Conservation (phyloP, 495 filamentous ascomycete genomes). For the Penicillium ochrochloron region DNA sequence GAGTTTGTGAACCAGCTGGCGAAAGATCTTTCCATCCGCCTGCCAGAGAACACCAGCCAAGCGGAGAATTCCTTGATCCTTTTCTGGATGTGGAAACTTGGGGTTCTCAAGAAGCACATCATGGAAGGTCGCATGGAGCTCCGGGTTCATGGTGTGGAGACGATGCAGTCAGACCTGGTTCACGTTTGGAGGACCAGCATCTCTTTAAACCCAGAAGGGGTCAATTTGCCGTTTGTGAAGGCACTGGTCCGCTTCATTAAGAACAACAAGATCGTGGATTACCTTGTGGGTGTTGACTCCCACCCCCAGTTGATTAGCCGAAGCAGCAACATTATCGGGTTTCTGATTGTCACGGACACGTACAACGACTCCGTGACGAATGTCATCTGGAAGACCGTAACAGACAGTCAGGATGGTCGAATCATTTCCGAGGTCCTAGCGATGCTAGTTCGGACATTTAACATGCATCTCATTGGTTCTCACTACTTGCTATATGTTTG, state of each 20-base stretch:
- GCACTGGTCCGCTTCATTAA: slow-evolving; percentile 70
- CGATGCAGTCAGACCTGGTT: slow-evolving; percentile 75
- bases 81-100: slow-evolving; percentile 70
- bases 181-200: slow-evolving; percentile 59
- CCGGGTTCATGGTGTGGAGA: slow-evolving; percentile 71
- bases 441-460: slow-evolving; percentile 72
- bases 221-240: slow-evolving; percentile 58
- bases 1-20: slow-evolving; percentile 38
- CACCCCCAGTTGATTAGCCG: slow-evolving; percentile 86
- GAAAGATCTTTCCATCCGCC: slow-evolving; percentile 41
- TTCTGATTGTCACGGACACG: slow-evolving; percentile 78
- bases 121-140: slow-evolving; percentile 88
- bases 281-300: slow-evolving; percentile 88
- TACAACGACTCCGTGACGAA: slow-evolving; percentile 78
- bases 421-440: slow-evolving; percentile 76
- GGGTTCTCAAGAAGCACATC: slow-evolving; percentile 69
- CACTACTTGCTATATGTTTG: slow-evolving; percentile 69
- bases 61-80: slow-evolving; percentile 51
- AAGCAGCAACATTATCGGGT: slow-evolving; percentile 83
- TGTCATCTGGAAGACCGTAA: slow-evolving; percentile 82
- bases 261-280: slow-evolving; percentile 70
- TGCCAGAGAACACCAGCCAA: slow-evolving; percentile 39
- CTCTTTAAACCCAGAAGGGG: slow-evolving; percentile 39
- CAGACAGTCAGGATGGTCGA: slow-evolving; percentile 81
- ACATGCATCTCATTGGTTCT: slow-evolving; percentile 54